A percentile compares a stretch with the other conserved stretches of the same genome.
Evolutionary conservation across 495 filamentous ascomycete species (phyloP).

Genomic region (Amniculicola lignicola): DNA sequence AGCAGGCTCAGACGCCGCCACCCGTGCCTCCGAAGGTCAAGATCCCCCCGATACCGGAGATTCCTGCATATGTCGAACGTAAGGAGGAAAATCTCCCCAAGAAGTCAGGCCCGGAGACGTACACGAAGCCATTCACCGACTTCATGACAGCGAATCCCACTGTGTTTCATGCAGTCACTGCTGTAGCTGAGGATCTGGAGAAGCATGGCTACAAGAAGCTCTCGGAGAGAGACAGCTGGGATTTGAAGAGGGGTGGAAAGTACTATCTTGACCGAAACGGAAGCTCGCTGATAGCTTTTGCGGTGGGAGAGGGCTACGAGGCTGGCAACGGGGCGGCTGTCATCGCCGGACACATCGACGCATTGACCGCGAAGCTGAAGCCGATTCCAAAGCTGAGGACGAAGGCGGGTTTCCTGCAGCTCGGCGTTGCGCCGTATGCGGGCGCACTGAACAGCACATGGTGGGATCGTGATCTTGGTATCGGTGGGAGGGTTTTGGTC

Average conservation of each 20-base stretch:
- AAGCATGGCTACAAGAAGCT: conserved; percentile 72
- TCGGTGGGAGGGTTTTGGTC: conserved; percentile 85
- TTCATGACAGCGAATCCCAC: conserved; percentile 91
- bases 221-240: conserved; percentile 76
- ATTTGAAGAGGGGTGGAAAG: conserved; percentile 75
- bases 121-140: conserved; percentile 78
- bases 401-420: conserved; percentile 80
- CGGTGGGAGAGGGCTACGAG: conserved; percentile 74
- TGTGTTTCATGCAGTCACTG: conserved; percentile 80
- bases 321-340: conserved; percentile 79
- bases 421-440: conserved; percentile 90
- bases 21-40: conserved; percentile 33
- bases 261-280: conserved; percentile 87
- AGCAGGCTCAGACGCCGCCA: conserved; percentile 19
- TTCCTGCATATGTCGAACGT: neutral
- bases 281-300: conserved; percentile 82
- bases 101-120: conserved; percentile 39
- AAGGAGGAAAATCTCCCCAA: neutral
- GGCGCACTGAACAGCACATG: conserved; percentile 80
- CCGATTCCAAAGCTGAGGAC: conserved; percentile 77
- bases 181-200: conserved; percentile 68
- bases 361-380: conserved; percentile 82
- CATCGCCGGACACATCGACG: conserved; percentile 89
- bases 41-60: conserved; percentile 17
- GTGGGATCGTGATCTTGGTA: conserved; percentile 91